Evolutionary conservation across 108 stramenopile genomes (phyloP), one percentile per base, ranked within the genome.

Genomic region (Bacterosira constricta): DNA sequence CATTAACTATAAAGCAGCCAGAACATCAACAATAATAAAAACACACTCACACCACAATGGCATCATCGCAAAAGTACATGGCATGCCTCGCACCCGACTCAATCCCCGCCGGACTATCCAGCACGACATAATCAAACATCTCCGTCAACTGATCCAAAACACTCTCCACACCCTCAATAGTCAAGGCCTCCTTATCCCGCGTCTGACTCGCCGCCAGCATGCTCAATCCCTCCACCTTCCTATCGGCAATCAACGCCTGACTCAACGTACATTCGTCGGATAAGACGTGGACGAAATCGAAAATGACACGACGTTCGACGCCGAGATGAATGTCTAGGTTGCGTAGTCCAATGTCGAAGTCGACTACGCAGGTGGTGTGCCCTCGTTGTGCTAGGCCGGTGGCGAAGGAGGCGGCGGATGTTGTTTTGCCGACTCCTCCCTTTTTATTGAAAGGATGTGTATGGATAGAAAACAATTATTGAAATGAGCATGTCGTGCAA

Each of bases 21-120:
- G 17, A 47, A 18, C 3, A n/a, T n/a, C n/a, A 47, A 47, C 4
- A 6, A 18, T 18, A 47, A 47, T 6, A 2, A 7, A 3, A 47
- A 47, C 5, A 18, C 3, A 47, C 46, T 47, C 46, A 47, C 46
- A 89, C 88, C 17, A 89, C 64, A 23, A 89, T 75, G 42, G 88
- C 88, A 68, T 87, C 86, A 71, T 89, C 88, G 55, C 78, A 77
- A 61, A 89, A 81, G 66, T 86, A 89, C 88, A 89, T 89, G 49
- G 83, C 85, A 63, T 89, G 88, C 45, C 74, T 66, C 8, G 85
- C 87, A 4, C 88, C 88, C 38, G 72, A 75, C 39, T 89, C 88
- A 44, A 89, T 89, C 15, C 88, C 86, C 2, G 86, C 88, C 5
- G 86, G 88, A 36, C 65, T 69, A 61, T 89, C 88, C 41, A 86